Conservation (phyloP, 2,329 filamentous ascomycete genomes). For the Scedosporium aurantiacum region DNA sequence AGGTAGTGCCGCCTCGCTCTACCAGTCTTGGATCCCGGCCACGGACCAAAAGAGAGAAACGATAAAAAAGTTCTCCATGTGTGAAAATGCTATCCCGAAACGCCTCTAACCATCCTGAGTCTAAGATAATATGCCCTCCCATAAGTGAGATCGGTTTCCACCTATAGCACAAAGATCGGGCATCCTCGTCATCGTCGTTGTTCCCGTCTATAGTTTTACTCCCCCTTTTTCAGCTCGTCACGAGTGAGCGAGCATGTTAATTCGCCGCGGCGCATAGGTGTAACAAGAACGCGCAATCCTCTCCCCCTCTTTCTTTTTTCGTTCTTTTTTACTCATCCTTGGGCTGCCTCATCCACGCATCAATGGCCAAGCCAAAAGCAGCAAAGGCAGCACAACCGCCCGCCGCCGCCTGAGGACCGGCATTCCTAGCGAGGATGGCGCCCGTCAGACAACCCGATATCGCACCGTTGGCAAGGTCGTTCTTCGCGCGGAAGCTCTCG, state of each 20-base stretch:
- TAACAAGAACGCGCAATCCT: neutral
- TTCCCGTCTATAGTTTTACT: neutral
- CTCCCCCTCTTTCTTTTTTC: constrained; percentile 1
- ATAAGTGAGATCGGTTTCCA: neutral
- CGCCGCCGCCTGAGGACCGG: constrained; percentile 78
- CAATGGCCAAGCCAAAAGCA: constrained; percentile 83
- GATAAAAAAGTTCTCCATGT: neutral
- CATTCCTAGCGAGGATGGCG: constrained; percentile 73
- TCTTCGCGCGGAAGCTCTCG: constrained; percentile 85
- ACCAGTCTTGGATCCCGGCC: neutral
- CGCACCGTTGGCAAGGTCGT: constrained; percentile 81
- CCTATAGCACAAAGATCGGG: neutral
- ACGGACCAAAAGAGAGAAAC: neutral
- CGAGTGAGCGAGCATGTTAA: neutral
- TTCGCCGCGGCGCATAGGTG: neutral
- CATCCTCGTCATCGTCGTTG: neutral
- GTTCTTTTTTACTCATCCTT: constrained; percentile 38
- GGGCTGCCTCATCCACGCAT: constrained; percentile 79
- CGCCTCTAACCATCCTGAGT: neutral
- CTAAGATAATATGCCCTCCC: neutral
- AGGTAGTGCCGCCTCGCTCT: neutral
- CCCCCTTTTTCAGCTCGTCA: neutral
- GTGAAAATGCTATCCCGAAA: neutral
- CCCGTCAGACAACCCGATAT: constrained; percentile 85
- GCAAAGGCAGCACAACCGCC: constrained; percentile 90